These are phyloP conservation scores for Zanthoxylum bungeanum DNA, from an alignment of 345 rosid species.

Conservation along the genomic window DNA sequence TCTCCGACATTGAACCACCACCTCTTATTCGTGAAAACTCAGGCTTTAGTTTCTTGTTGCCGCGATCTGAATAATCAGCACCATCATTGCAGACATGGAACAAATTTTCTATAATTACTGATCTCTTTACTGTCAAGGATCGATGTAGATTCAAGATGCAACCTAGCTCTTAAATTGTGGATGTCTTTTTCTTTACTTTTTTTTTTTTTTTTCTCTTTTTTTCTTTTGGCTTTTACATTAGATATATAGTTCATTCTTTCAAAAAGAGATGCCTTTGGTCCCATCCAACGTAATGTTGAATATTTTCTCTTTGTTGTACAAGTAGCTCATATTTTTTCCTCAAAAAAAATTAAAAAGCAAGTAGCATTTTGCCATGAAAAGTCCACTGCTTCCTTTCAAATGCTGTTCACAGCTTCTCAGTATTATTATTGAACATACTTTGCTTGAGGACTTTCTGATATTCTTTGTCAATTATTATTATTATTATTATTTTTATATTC, in stretches of 20 bases:
- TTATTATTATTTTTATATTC: no score
- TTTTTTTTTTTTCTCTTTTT: conserved; percentile 1
- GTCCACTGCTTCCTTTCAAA: neutral
- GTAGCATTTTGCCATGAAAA: neutral
- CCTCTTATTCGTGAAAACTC: conserved; percentile 84
- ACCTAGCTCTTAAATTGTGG: conserved; percentile 17
- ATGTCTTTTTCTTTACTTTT: conserved; percentile 1
- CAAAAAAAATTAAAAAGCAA: conserved; percentile 2
- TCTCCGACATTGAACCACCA: conserved; percentile 83
- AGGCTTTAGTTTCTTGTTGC: conserved; percentile 88
- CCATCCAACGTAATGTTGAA: conserved; percentile 16
- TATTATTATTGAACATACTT: neutral
- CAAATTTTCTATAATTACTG: neutral
- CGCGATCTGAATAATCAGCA: conserved; percentile 48
- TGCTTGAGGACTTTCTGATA: no score
- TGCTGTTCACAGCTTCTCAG: neutral
- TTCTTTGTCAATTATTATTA: no score
- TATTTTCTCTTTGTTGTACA: conserved; percentile 24
- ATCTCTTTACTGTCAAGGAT: neutral
- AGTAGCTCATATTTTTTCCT: conserved; percentile 16
- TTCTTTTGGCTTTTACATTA: conserved; percentile 8
- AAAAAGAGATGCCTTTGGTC: conserved; percentile 22
- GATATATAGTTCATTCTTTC: conserved; percentile 28
- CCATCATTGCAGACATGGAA: conserved; percentile 1
- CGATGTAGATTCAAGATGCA: conserved; percentile 22